Conservation (phyloP, 2,329 filamentous ascomycete genomes). For the Metarhizium anisopliae region DNA sequence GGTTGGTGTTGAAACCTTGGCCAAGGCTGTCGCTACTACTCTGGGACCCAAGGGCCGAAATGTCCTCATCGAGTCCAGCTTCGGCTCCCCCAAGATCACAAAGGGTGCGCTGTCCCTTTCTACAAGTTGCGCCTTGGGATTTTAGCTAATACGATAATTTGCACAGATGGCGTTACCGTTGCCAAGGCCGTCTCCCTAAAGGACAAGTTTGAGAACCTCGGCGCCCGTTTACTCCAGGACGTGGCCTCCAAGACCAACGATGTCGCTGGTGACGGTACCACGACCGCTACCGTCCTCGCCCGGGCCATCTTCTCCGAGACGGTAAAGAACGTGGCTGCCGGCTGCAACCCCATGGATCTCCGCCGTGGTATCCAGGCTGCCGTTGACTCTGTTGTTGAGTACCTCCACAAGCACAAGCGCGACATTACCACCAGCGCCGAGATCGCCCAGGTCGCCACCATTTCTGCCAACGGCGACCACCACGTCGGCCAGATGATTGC, state of each 20-base stretch:
- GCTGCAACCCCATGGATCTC: constrained; percentile 99
- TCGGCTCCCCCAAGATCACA: constrained; percentile 98
- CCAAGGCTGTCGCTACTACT: constrained; percentile 91
- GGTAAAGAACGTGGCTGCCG: constrained; percentile 98
- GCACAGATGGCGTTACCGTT: constrained; percentile 74
- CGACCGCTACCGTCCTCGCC: constrained; percentile 92
- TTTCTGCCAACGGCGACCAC: constrained; percentile 92
- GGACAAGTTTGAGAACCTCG: constrained; percentile 99
- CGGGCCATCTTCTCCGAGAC: constrained; percentile 99
- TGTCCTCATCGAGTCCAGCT: constrained; percentile 96
- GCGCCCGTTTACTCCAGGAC: constrained; percentile 91
- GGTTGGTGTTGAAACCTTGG: constrained; percentile 91
- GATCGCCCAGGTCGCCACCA: constrained; percentile 96
- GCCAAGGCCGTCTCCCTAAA: constrained; percentile 84
- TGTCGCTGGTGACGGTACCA: constrained; percentile 96
- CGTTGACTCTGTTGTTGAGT: constrained; percentile 90
- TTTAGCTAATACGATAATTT: constrained; percentile 8
- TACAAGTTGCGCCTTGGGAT: not conserved
- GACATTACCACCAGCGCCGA: constrained; percentile 97
- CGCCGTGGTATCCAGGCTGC: constrained; percentile 94
- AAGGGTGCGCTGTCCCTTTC: constrained; percentile 55
- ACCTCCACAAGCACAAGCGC: constrained; percentile 89
- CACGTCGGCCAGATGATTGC: constrained; percentile 95
- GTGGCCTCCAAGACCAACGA: constrained; percentile 99
- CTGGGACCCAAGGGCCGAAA: constrained; percentile 97